Evolutionary conservation across 768 basidiomycete species (phyloP), one percentile per base, ranked within the genome.

Genomic region (Amanita exitialis): DNA sequence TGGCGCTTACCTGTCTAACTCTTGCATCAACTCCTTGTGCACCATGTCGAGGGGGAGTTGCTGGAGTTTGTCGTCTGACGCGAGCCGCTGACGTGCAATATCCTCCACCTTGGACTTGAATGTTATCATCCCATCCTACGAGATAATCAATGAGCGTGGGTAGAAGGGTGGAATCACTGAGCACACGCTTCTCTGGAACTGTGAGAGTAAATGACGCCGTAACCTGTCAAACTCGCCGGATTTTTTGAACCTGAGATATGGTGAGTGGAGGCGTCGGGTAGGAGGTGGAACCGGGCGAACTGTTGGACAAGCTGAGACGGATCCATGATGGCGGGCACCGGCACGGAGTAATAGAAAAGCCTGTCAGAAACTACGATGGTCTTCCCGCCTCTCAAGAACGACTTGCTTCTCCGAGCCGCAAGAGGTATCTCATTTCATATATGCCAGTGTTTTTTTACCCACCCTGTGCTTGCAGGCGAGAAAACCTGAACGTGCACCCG

Each of bases 401-500:
- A 96, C 64, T 74, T 96, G 39, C 61, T 96, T 30, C 66, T 96
- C 44, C 81, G 94, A n/a, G 92, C 94, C 39, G 92, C 92, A 49
- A 65, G 79, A 65, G 90, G 91, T 80, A 56, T 46, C 67, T 18
- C 23, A 23, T 27, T 13, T 13, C 38, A 13, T 21, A 27, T 18
- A 32, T 39, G 28, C 30, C 25, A 25, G 4, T n/a, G n/a, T 25
- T 3, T 34, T 16, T 51, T 54, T 18, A 57, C 28, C 28, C 16
- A 39, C 7, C 21, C 41, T 20, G 41, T 50, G 15, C 23, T 28
- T 51, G 13, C 58, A 85, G 90, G 90, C 25, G 86, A 95, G 66
- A 72, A 76, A 64, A 93, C 90, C 0, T n/a, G 90, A 92, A 61
- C 80, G 88, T 50, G 91, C 93, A 6, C 93, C 94, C n/a, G 91